Evolutionary conservation across 2,329 filamentous ascomycete genomes (phyloP).

Genomic region (Albifimbria verrucaria): DNA sequence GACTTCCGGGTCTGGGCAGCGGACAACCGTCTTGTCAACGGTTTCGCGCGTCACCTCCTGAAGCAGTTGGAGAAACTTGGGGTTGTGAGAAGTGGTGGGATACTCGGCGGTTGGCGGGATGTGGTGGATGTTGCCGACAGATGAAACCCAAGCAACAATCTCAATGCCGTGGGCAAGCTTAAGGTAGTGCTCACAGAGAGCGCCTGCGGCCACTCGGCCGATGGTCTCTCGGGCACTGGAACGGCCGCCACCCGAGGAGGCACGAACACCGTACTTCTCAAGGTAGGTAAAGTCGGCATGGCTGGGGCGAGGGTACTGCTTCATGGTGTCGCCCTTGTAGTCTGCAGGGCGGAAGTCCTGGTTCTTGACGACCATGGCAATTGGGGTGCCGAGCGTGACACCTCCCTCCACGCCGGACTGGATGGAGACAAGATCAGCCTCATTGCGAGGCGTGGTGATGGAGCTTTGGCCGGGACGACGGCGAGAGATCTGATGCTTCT

Average conservation of each 20-base stretch:
- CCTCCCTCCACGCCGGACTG: slow-evolving; percentile 92
- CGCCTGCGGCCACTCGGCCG: slow-evolving; percentile 84
- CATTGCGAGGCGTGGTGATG: slow-evolving; percentile 71
- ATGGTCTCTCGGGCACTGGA: slow-evolving; percentile 95
- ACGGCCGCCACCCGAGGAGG: slow-evolving; percentile 83
- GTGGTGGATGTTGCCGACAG: slow-evolving; percentile 61
- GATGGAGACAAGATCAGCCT: slow-evolving; percentile 88
- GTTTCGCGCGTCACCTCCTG: slow-evolving; percentile 68
- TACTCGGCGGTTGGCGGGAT: slow-evolving; percentile 20
- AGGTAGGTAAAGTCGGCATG: slow-evolving; percentile 98
- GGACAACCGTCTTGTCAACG: slow-evolving; percentile 81
- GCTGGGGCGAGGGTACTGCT: slow-evolving; percentile 83
- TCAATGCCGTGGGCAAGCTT: slow-evolving; percentile 76
- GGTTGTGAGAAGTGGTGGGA: slow-evolving; percentile 64
- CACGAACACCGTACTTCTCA: slow-evolving; percentile 95
- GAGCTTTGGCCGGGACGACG: slow-evolving; percentile 7
- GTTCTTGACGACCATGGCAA: slow-evolving; percentile 82
- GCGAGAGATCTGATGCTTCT: not conserved
- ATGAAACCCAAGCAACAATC: slow-evolving; percentile 87
- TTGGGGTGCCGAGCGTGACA: slow-evolving; percentile 85
- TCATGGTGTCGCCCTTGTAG: slow-evolving; percentile 87
- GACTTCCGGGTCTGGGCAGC: slow-evolving; percentile 71
- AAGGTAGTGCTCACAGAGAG: slow-evolving; percentile 92
- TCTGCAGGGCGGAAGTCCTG: slow-evolving; percentile 91
- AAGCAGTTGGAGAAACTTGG: slow-evolving; percentile 72